These are phyloP conservation scores for Porcisia deanei DNA, from an alignment of 208 protist species.

Conservation along the genomic window DNA sequence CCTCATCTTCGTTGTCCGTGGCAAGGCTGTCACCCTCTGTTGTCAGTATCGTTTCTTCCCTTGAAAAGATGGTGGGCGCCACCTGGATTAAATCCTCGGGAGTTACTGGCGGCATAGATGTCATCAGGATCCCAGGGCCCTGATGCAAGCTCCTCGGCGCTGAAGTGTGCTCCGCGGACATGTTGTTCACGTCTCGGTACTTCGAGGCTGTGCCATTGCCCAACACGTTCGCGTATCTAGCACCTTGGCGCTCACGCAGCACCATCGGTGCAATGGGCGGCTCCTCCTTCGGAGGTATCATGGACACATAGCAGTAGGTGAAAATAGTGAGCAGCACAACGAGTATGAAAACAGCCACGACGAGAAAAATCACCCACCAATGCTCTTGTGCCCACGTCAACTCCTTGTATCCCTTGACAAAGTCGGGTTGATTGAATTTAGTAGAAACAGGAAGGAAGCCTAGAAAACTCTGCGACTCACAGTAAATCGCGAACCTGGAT, in stretches of 20 bases:
- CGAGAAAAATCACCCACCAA: slow-evolving; percentile 57
- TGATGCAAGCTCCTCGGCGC: neutral
- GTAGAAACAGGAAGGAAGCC: slow-evolving; percentile 10
- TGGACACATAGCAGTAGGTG: slow-evolving; percentile 50
- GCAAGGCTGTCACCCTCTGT: slow-evolving; percentile 17
- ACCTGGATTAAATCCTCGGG: slow-evolving; percentile 28
- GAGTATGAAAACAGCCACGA: slow-evolving; percentile 34
- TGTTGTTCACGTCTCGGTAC: neutral
- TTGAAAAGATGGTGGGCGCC: slow-evolving; percentile 16
- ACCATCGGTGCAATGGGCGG: slow-evolving; percentile 47
- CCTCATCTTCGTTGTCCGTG: neutral
- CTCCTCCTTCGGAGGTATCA: slow-evolving; percentile 18
- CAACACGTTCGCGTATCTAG: slow-evolving; percentile 22
- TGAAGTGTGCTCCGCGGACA: neutral
- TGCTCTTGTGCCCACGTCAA: slow-evolving; percentile 54
- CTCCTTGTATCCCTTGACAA: slow-evolving; percentile 52
- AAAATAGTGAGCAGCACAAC: slow-evolving; percentile 34
- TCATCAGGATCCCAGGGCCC: slow-evolving; percentile 5
- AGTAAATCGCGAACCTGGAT: slow-evolving; percentile 26
- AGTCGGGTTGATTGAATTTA: slow-evolving; percentile 32
- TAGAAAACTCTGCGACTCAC: slow-evolving; percentile 40
- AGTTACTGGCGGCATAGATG: slow-evolving; percentile 13
- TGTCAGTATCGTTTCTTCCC: slow-evolving; percentile 20
- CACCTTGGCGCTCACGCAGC: slow-evolving; percentile 47
- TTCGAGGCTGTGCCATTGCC: slow-evolving; percentile 17